These are phyloP conservation scores for Aspergillus ostianus DNA, from an alignment of 495 filamentous ascomycete genomes.

Conservation along the genomic window DNA sequence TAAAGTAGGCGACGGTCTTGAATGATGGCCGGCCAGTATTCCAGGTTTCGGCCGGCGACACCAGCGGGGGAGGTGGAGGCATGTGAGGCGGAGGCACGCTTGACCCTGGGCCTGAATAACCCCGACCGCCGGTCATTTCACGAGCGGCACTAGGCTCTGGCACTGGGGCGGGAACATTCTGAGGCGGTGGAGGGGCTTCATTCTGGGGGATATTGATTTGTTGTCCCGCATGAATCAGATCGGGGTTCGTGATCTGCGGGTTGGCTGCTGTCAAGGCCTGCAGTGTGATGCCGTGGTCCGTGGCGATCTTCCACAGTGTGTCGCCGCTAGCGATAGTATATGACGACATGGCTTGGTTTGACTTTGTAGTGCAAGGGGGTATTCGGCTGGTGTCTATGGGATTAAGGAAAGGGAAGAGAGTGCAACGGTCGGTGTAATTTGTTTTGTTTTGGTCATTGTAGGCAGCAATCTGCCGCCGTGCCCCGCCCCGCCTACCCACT, in stretches of 20 bases:
- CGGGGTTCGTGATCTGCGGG: constrained; percentile 11
- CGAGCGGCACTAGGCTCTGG: not conserved
- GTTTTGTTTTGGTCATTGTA: not conserved
- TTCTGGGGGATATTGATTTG: constrained; percentile 2
- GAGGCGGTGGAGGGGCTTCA: not conserved
- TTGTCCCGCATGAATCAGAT: constrained; percentile 10
- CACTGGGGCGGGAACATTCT: not conserved
- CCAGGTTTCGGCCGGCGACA: constrained; percentile 1
- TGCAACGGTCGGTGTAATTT: not conserved
- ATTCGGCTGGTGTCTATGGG: too few relatives aligned
- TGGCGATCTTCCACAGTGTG: constrained; percentile 7
- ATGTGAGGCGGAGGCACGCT: not conserved
- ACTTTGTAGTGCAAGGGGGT: too few relatives aligned
- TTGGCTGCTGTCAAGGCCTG: constrained; percentile 8
- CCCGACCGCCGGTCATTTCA: not conserved
- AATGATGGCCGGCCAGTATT: not conserved
- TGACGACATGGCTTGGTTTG: not conserved
- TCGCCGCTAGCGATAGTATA: constrained; percentile 11
- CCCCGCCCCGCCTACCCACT: not conserved
- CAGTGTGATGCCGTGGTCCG: constrained; percentile 7
- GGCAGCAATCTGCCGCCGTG: not conserved
- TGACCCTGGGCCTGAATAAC: not conserved
- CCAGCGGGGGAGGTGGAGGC: constrained; percentile 5
- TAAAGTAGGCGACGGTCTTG: constrained; percentile 12
- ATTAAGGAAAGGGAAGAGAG: not conserved